Evolutionary conservation across 768 basidiomycete species (phyloP), one percentile per base, ranked within the genome.

Genomic region (Coprinellus micaceus): DNA sequence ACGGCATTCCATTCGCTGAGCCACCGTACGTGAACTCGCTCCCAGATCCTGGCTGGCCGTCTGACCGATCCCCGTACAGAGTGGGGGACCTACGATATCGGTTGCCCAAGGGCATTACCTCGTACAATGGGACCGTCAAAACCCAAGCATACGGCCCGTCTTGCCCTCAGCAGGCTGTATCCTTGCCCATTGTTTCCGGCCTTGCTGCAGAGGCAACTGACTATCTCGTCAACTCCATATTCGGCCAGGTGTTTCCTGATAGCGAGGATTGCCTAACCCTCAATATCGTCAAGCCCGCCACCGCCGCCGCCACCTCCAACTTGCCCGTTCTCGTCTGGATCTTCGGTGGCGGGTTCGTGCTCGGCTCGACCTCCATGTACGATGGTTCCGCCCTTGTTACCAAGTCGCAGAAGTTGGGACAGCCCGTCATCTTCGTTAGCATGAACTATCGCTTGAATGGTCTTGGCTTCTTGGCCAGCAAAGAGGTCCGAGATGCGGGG

Each of bases 321-420:
- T 67, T 84, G 2, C 83, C 84, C 2, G 80, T 85, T 6, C 68
- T 81, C 19, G 80, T 77, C 28, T 82, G 80, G 80, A 80, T 82
- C 10, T 79, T 71, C 56, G 80, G 80, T 58, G 80, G 78, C 37
- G 77, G 77, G 3, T 80, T 80, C 51, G 72, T 77, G 57, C 56
- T 77, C 39, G 79, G 78, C 1, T 66, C 69, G 46, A 64, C 74
- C 9, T 63, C 62, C 2, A 67, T 71, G 74, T 71, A 80, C 57
- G 76, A 81, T 62, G 80, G 80, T 9, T 66, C 62, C 0, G 58
- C 59, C 7, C 73, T 82, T 37, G 80, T 83, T 5, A 56, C 67
- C 15, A 71, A 77, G 19, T 83, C 82, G 0, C 68, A 79, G 11
- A 65, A 66, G 0, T 60, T 82, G 7, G 70, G 69, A 1, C 63